These are phyloP conservation scores for Aspergillus udagawae DNA, from an alignment of 2,329 filamentous ascomycete genomes.

Conservation along the genomic window DNA sequence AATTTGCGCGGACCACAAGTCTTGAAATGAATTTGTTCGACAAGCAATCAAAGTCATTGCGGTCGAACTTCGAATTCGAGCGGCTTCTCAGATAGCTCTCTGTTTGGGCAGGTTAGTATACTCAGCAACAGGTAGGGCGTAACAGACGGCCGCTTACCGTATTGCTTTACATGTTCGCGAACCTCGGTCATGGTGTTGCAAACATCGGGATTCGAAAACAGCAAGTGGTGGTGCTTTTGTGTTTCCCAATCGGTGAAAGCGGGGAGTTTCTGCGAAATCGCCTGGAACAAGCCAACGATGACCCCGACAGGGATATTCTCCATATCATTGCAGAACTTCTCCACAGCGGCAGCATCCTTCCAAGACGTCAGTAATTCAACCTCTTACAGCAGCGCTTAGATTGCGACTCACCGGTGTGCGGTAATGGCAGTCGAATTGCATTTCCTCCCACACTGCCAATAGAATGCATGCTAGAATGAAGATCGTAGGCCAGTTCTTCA, in stretches of 20 bases:
- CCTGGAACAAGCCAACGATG: constrained; percentile 93
- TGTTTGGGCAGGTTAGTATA: constrained; percentile 49
- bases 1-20: constrained; percentile 93
- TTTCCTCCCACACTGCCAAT: constrained; percentile 94
- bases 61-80: constrained; percentile 76
- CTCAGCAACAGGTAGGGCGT: constrained; percentile 1
- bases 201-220: constrained; percentile 86
- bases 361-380: constrained; percentile 8
- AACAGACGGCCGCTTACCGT: constrained; percentile 61
- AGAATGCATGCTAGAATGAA: constrained; percentile 95
- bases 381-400: background rate
- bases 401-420: constrained; percentile 59
- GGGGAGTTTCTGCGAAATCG: constrained; percentile 94
- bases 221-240: constrained; percentile 79
- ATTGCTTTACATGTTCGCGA: constrained; percentile 83
- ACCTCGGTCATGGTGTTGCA: constrained; percentile 97
- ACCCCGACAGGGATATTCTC: constrained; percentile 93
- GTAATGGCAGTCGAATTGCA: constrained; percentile 98
- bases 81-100: constrained; percentile 83
- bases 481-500: constrained; percentile 99
- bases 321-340: constrained; percentile 97
- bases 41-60: constrained; percentile 87
- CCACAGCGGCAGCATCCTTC: constrained; percentile 69
- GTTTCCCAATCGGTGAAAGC: constrained; percentile 94
- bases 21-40: constrained; percentile 98